Evolutionary conservation across 176 grass and related monocot genomes (phyloP).

Genomic region (Themeda triandra): DNA sequence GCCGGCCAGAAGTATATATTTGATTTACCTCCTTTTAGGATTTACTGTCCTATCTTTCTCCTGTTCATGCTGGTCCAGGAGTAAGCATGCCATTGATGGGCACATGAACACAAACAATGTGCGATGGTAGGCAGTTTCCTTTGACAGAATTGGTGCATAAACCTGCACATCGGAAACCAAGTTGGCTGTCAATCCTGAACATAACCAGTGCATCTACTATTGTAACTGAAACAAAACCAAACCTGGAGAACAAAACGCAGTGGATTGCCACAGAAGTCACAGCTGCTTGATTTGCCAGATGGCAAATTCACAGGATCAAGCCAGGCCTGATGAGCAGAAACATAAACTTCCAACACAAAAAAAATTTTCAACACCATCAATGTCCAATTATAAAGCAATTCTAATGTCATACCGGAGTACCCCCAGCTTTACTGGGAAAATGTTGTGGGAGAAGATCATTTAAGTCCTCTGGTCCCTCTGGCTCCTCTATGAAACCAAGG

Average conservation of each 20-base stretch:
- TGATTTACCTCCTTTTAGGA: not conserved
- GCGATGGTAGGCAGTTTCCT: not conserved
- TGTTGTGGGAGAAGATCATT: not conserved
- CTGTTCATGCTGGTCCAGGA: not conserved
- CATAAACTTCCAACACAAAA: not conserved
- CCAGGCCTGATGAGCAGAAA: not conserved
- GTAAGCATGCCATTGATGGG: not conserved
- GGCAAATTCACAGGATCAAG: not conserved
- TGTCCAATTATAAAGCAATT: not conserved
- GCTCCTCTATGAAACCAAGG: not conserved
- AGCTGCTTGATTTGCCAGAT: not conserved
- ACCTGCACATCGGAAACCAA: not conserved
- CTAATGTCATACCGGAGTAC: not conserved
- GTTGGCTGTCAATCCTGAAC: not conserved
- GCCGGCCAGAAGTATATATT: not conserved
- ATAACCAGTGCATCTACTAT: not conserved
- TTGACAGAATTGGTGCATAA: not conserved
- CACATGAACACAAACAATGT: not conserved
- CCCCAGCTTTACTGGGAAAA: not conserved
- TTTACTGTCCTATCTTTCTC: not conserved
- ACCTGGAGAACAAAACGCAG: not conserved
- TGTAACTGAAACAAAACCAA: not conserved
- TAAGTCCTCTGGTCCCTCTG: not conserved
- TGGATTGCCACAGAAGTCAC: not conserved
- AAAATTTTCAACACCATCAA: not conserved